Evolutionary conservation across 305 asterid species (phyloP).

Genomic region (Solanum hybrid): DNA sequence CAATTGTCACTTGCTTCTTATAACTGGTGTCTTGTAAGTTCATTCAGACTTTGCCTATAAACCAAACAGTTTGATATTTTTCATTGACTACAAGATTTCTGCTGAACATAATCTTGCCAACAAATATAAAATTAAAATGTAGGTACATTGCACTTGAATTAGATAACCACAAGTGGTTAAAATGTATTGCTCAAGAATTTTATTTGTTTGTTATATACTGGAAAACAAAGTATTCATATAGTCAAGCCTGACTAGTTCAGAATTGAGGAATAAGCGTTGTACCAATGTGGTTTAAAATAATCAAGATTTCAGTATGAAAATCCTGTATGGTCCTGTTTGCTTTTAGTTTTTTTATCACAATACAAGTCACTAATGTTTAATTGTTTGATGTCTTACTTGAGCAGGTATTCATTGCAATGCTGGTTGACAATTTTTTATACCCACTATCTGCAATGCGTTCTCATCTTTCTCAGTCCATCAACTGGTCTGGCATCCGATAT

Average conservation of each 20-base stretch:
- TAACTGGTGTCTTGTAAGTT: constrained; percentile 93
- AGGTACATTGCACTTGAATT: background rate
- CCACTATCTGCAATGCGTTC: constrained; percentile 89
- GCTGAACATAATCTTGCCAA: background rate
- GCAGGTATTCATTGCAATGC: constrained; percentile 88
- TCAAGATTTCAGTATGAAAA: background rate
- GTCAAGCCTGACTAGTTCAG: background rate
- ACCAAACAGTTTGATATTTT: background rate
- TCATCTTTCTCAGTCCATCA: constrained; percentile 80
- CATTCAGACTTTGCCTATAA: background rate
- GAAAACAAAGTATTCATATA: background rate
- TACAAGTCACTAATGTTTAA: background rate
- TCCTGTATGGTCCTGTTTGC: background rate
- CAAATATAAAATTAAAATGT: background rate
- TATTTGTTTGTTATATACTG: background rate
- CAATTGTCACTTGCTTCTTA: constrained; percentile 79
- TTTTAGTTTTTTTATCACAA: background rate
- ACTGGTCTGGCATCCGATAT: constrained; percentile 96
- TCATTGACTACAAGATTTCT: background rate
- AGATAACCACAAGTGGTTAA: background rate
- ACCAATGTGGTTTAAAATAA: background rate
- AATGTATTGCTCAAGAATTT: background rate
- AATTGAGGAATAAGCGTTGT: background rate
- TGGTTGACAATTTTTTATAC: constrained; percentile 88
- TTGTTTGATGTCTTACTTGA: constrained; percentile 19